A percentile compares a stretch with the other conserved stretches of the same genome.
phyloP scores from a whole-genome alignment of 768 basidiomycete genomes.

The Suillus americanus region DNA sequence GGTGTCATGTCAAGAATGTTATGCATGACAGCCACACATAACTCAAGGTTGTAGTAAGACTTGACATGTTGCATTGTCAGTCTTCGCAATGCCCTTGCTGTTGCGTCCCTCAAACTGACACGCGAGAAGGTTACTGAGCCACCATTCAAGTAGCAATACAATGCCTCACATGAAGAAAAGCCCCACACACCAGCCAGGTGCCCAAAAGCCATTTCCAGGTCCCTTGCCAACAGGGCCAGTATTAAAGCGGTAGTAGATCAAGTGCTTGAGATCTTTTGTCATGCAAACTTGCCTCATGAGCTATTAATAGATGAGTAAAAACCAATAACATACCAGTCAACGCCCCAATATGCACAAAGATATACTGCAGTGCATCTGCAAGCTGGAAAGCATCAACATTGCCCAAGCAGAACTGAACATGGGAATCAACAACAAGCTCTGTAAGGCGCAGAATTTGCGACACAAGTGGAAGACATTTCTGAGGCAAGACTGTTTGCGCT shows the following conservation, averaged over 20 bases:
- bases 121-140: conserved; percentile 96
- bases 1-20: conserved; percentile 99
- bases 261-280: conserved; percentile 98
- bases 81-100: conserved; percentile 94
- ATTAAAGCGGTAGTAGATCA: conserved; percentile 99
- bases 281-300: conserved; percentile 99
- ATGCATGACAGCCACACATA: conserved; percentile 99
- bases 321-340: conserved; percentile 87
- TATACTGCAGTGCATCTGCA: conserved; percentile 97
- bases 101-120: conserved; percentile 99
- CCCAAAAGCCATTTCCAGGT: conserved; percentile 99
- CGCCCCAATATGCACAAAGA: conserved; percentile 95
- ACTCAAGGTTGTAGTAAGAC: conserved; percentile 95
- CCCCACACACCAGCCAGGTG: conserved; percentile 99
- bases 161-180: conserved; percentile 99
- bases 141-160: conserved; percentile 93
- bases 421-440: conserved; percentile 97
- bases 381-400: conserved; percentile 99
- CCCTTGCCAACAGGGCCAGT: conserved; percentile 99
- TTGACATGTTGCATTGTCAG: conserved; percentile 98
- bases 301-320: conserved; percentile 40
- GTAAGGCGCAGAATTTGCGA: conserved; percentile 95
- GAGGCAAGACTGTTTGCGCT: conserved; percentile 99
- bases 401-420: conserved; percentile 97
- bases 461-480: conserved; percentile 99